Conservation (phyloP, 208 protist genomes). For the Leishmania amazonensis region DNA sequence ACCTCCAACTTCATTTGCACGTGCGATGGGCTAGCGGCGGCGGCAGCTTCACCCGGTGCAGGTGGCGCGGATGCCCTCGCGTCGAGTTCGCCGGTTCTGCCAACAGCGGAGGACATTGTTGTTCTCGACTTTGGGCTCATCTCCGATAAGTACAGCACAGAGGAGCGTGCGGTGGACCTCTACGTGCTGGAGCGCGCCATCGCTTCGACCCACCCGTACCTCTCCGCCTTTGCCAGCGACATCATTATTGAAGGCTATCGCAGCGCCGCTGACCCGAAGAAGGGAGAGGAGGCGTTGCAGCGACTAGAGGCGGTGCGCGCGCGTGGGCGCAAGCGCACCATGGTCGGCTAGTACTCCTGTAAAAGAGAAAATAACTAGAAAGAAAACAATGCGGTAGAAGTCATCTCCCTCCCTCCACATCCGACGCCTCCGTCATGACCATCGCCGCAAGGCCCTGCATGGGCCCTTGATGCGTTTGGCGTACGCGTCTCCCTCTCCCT, state of each 20-base stretch:
- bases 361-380: background rate
- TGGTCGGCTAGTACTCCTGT: constrained; percentile 69
- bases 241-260: constrained; percentile 68
- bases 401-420: background rate
- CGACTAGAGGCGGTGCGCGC: constrained; percentile 80
- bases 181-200: constrained; percentile 98
- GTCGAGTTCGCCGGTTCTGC: background rate
- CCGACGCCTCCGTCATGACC: background rate
- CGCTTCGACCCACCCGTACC: constrained; percentile 91
- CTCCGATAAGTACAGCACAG: constrained; percentile 76
- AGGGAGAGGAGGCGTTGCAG: constrained; percentile 50
- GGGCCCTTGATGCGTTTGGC: background rate
- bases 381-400: background rate
- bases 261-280: constrained; percentile 45
- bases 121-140: constrained; percentile 98
- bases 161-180: constrained; percentile 98
- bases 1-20: constrained; percentile 96
- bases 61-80: background rate
- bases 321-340: constrained; percentile 88
- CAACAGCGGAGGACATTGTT: constrained; percentile 51
- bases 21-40: background rate
- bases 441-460: background rate
- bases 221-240: constrained; percentile 31
- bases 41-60: background rate
- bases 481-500: background rate